Evolutionary conservation across 2,329 filamentous ascomycete species (phyloP).

Genomic region (Monilinia vaccinii-corymbosi): DNA sequence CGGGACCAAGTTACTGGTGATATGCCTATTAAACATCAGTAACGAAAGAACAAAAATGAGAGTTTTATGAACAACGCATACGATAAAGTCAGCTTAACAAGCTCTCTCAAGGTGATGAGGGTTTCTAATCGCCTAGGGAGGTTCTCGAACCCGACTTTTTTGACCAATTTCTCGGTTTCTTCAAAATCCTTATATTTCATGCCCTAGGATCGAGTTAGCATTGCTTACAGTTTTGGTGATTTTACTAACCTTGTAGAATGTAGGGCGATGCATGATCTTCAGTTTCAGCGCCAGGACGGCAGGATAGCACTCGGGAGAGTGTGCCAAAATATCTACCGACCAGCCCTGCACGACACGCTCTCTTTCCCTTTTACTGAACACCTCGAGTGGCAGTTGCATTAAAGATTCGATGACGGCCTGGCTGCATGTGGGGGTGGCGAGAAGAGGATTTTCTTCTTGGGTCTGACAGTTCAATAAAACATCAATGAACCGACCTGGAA

Average conservation of each 20-base stretch:
- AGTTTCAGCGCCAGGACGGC: slow-evolving; percentile 36
- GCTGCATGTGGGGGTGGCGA: slow-evolving; percentile 16
- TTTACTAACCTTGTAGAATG: slow-evolving; percentile 35
- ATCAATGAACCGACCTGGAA: slow-evolving; percentile 24
- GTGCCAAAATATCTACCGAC: slow-evolving; percentile 9
- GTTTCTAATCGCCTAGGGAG: slow-evolving; percentile 1
- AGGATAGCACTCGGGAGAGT: slow-evolving; percentile 15
- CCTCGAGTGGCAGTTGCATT: slow-evolving; percentile 28
- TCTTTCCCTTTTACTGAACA: slow-evolving; percentile 35
- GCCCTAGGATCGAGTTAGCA: slow-evolving; percentile 11
- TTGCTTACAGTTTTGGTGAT: neutral
- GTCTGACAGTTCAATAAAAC: slow-evolving; percentile 19
- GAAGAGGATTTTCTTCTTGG: slow-evolving; percentile 16
- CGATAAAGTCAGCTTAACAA: slow-evolving; percentile 22
- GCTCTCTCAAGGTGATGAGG: slow-evolving; percentile 12
- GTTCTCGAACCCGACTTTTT: slow-evolving; percentile 6
- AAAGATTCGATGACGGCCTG: slow-evolving; percentile 22
- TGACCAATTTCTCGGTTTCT: slow-evolving; percentile 23
- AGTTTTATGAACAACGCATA: slow-evolving; percentile 11
- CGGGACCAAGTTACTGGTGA: slow-evolving; percentile 24
- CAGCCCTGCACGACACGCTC: slow-evolving; percentile 36
- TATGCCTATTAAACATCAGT: slow-evolving; percentile 17
- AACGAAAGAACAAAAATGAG: neutral
- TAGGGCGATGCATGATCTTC: slow-evolving; percentile 43
- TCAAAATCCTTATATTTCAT: slow-evolving; percentile 33